Evolutionary conservation across 179 eudicot genomes (phyloP).

Genomic region (Patellifolia procumbens): DNA sequence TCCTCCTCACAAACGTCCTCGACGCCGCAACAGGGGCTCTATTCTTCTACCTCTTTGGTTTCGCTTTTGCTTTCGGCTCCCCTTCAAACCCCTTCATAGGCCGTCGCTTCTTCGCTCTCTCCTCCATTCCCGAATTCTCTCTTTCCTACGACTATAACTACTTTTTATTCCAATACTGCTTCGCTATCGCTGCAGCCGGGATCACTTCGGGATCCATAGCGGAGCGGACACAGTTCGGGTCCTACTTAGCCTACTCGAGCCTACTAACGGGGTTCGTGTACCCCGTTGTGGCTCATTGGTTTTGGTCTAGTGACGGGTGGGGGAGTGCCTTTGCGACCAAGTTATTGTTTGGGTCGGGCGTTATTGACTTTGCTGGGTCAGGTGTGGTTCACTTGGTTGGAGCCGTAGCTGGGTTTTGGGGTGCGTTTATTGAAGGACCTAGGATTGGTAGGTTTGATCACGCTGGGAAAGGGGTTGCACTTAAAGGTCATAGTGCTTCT

Average conservation of each 20-base stretch:
- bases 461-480: constrained; percentile 29
- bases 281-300: constrained; percentile 49
- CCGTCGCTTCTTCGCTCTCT: constrained; percentile 36
- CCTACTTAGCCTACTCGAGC: constrained; percentile 43
- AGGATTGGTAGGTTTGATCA: constrained; percentile 48
- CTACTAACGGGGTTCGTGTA: constrained; percentile 50
- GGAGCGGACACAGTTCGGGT: constrained; percentile 46
- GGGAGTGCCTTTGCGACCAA: constrained; percentile 31
- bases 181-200: constrained; percentile 55
- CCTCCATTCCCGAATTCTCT: neutral
- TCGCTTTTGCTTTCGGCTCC: constrained; percentile 48
- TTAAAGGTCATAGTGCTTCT: constrained; percentile 43
- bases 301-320: constrained; percentile 54
- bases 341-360: constrained; percentile 43
- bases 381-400: constrained; percentile 57
- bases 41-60: constrained; percentile 43
- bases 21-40: constrained; percentile 48
- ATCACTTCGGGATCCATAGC: constrained; percentile 51
- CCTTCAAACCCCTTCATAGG: constrained; percentile 49
- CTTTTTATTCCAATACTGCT: constrained; percentile 46
- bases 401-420: constrained; percentile 48
- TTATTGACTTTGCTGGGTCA: constrained; percentile 51
- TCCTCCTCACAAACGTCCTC: constrained; percentile 51
- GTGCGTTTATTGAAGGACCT: constrained; percentile 48
- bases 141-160: constrained; percentile 32